phyloP scores from a whole-genome alignment of 306 rosid species.

The Styphnolobium japonicum region DNA sequence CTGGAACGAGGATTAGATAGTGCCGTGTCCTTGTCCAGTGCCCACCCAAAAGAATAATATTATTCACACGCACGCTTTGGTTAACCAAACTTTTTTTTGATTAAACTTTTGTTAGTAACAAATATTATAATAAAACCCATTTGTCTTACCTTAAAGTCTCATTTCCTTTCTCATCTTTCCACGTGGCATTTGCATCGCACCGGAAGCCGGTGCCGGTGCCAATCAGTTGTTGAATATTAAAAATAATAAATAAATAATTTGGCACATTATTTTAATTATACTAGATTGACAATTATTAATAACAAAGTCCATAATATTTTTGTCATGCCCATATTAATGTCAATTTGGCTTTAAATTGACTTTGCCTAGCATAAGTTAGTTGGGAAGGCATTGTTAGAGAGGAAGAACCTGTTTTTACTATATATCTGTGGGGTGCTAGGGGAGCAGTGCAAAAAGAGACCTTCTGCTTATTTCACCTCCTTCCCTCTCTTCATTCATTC shows the following conservation, averaged over 20 bases:
- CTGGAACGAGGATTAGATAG: constrained; percentile 27
- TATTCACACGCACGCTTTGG: constrained; percentile 41
- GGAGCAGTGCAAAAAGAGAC: constrained; percentile 72
- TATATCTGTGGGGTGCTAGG: constrained; percentile 23
- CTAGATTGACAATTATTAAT: constrained; percentile 14
- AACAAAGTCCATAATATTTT: constrained; percentile 1
- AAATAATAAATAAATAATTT: not conserved
- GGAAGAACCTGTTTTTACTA: not conserved
- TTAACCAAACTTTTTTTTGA: not conserved
- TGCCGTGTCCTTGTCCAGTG: constrained; percentile 39
- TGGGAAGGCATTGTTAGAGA: constrained; percentile 46
- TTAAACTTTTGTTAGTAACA: not conserved
- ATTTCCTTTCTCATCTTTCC: constrained; percentile 48
- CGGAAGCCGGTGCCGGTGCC: constrained; percentile 51
- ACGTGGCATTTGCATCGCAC: constrained; percentile 59
- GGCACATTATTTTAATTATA: constrained; percentile 25
- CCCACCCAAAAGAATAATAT: constrained; percentile 42
- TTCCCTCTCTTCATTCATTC: constrained; percentile 2
- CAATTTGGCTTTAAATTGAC: constrained; percentile 44
- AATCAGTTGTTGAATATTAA: constrained; percentile 4
- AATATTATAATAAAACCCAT: not conserved
- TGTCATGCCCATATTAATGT: constrained; percentile 40
- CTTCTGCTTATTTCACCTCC: constrained; percentile 26
- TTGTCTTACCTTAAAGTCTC: constrained; percentile 12
- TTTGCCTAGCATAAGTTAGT: constrained; percentile 51